Evolutionary conservation across 805 yeast genomes (phyloP), one percentile per base, ranked within the genome.

Genomic region (Torulaspora quercuum): DNA sequence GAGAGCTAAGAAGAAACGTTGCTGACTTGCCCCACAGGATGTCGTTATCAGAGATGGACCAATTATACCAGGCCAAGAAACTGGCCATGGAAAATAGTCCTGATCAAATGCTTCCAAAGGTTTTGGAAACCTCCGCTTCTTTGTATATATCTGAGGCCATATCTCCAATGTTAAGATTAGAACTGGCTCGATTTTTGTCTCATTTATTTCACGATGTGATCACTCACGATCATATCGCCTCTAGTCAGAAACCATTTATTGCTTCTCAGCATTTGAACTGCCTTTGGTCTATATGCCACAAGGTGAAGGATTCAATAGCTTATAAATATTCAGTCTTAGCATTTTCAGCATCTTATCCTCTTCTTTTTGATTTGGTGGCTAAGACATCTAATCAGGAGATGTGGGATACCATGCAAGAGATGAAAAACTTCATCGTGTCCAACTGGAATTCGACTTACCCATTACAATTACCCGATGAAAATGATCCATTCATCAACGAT

Each of bases 401-500:
- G 10, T 87, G 95, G 95, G 56, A 63, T 16, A 67, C 69, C 29
- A 51, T 84, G 43, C 57, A 66, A 10, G 69, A 67, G 5, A 60
- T 89, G 50, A 85, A 83, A 59, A 65, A 66, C 19, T 65, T 64
- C 21, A 66, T 86, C n/a, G 57, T 83, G n/a, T 60, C 68, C 7
- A 70, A 76, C 39, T 85, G 86, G 78, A 73, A 70, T 14, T 57
- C 76, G 3, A 46, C 72, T 6, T 78, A 68, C 48, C 87, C 86
- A 3, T 66, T 77, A 37, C 57, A 63, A 13, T 61, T 69, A 10
- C 19, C 16, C 13, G 33, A 28, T 11, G 52, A 46, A 21, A 44
- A 39, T 65, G 68, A 28, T 35, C 39, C 36, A 10, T 39, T 39
- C 17, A 25, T 33, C 26, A 79, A 75, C 47, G 49, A 60, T 19